phyloP scores from a whole-genome alignment of 164 flowering plant genomes.

The Chimonanthus salicifolius region DNA sequence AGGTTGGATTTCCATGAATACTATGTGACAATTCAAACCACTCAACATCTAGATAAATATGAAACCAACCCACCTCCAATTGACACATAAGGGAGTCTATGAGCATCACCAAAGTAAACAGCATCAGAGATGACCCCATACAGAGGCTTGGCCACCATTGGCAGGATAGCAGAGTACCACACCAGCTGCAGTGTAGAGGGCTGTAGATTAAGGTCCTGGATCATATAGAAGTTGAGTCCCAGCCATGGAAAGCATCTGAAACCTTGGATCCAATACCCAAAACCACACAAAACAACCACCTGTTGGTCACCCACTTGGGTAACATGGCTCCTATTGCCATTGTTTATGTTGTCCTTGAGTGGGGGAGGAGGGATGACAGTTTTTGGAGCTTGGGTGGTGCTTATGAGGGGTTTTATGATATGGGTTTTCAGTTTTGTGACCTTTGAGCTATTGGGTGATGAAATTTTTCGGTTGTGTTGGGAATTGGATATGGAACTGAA shows the following conservation, averaged over 20 bases:
- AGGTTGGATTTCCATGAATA: background rate
- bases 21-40: background rate
- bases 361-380: background rate
- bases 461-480: conserved; percentile 16
- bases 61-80: conserved; percentile 63
- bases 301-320: conserved; percentile 31
- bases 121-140: conserved; percentile 89
- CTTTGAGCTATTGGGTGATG: conserved; percentile 13
- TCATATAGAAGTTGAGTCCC: conserved; percentile 79
- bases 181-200: conserved; percentile 84
- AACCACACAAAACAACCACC: conserved; percentile 65
- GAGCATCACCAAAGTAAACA: conserved; percentile 68
- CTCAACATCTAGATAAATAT: background rate
- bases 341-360: conserved; percentile 12
- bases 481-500: conserved; percentile 11
- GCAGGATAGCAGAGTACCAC: conserved; percentile 62
- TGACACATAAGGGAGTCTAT: conserved; percentile 76
- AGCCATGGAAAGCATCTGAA: conserved; percentile 95
- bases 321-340: conserved; percentile 12
- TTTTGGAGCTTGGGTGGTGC: conserved; percentile 13
- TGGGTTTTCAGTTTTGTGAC: conserved; percentile 20
- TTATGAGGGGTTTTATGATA: conserved; percentile 14
- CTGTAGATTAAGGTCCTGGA: conserved; percentile 44
- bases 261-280: conserved; percentile 92
- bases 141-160: conserved; percentile 92